Evolutionary conservation across 2,329 filamentous ascomycete species (phyloP), one percentile per base, ranked within the genome.

Genomic region (Arthrobotrys musiformis): DNA sequence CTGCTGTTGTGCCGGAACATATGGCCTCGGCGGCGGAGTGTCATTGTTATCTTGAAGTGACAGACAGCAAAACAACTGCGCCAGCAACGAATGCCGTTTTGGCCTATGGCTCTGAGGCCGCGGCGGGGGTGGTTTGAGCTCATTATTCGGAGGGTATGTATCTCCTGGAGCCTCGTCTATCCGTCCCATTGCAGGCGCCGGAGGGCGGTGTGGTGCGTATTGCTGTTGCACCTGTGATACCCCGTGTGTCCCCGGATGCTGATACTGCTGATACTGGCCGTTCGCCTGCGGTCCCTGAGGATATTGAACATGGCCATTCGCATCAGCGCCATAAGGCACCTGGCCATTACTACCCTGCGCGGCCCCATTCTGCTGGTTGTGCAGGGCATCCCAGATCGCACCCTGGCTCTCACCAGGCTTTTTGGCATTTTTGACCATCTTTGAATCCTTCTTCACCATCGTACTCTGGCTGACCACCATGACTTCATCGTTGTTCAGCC

Each of bases 391-490:
- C 73, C 73, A 77, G 11, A 77, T 26, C 0, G 73, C 73, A 37
- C 26, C 50, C 52, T 64, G 69, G 7, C 60, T 50, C 24, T 70
- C 72, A 7, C 40, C 63, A 13, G 48, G 69, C 52, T 37, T 77
- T 50, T 54, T 64, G 4, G 66, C 73, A 17, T 64, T 68, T 42
- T 77, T 77, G 15, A 77, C 66, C 15, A 77, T 77, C 66, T 67
- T 76, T 54, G 66, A 63, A 69, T 79, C 52, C 60, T 66, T 48
- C 76, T 79, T 63, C 19, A 46, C 30, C n/a, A 63, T 22, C 37
- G 37, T 82, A 79, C 77, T 60, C 76, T 72, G 60, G 80, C 79
- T 54, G 61, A 79, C 79, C 60, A 68, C 63, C 69, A 35, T 80
- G 26, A 77, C 79, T 70, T 78, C 79, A 77, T 64, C 58, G 80